Evolutionary conservation across 1,284 basidiomycete species (phyloP).

Genomic region (Cutaneotrichosporon curvatum): DNA sequence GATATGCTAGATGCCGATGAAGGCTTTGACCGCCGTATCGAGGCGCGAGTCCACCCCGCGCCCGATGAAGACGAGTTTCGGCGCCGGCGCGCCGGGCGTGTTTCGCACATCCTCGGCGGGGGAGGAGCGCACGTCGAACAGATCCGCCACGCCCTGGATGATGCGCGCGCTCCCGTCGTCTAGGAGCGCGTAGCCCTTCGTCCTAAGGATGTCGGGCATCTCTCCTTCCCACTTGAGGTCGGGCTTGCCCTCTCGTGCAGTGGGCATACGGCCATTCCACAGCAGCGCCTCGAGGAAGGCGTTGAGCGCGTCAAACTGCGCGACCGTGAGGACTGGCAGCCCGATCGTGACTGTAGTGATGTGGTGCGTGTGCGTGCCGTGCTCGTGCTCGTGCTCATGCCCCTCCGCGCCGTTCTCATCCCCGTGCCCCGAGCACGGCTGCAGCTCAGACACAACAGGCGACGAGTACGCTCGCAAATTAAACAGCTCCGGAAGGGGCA

Average conservation of each 20-base stretch:
- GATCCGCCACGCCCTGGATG: constrained; percentile 74
- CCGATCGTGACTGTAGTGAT: constrained; percentile 59
- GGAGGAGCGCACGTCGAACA: constrained; percentile 61
- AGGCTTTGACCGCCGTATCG: constrained; percentile 8
- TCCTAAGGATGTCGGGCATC: constrained; percentile 58
- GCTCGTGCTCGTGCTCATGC: constrained; percentile 41
- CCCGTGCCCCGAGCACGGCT: neutral
- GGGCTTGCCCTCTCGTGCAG: neutral
- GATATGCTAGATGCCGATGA: constrained; percentile 5
- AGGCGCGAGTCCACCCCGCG: constrained; percentile 55
- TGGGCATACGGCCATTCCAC: constrained; percentile 54
- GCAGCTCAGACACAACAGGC: constrained; percentile 22
- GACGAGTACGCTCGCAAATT: constrained; percentile 66
- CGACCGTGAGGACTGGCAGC: constrained; percentile 54
- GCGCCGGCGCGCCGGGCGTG: constrained; percentile 26
- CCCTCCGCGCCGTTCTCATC: neutral
- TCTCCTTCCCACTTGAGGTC: constrained; percentile 15
- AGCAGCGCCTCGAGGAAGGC: constrained; percentile 68
- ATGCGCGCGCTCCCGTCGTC: constrained; percentile 57
- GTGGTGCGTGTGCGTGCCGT: constrained; percentile 46
- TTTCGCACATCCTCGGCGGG: neutral
- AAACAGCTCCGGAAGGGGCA: constrained; percentile 65
- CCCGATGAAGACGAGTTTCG: constrained; percentile 74
- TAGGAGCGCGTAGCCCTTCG: constrained; percentile 73
- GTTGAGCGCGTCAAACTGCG: constrained; percentile 51